Evolutionary conservation across 352 stramenopile genomes (phyloP), one percentile per base, ranked within the genome.

Genomic region (Pythium sukuiense): DNA sequence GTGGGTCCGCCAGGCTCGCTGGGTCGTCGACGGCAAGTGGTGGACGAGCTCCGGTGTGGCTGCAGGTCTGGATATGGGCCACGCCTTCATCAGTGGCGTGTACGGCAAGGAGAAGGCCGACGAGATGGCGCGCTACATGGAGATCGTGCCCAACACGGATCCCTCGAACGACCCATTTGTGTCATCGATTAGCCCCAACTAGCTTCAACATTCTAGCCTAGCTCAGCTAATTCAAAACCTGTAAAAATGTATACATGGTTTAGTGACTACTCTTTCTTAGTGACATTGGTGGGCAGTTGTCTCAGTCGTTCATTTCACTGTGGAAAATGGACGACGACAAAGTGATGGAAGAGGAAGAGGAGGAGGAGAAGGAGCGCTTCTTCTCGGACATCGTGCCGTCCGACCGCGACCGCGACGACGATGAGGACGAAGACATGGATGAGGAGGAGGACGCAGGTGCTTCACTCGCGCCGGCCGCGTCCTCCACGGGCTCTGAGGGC

Each of bases 21-120:
- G 83, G 83, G 71, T 86, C 56, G 73, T 77, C 20, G 79, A 89
- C 45, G 80, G 71, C 54, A 74, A 79, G 53, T 79, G 52, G 55
- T 89, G 78, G 79, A 89, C 80, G 20, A 84, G 74, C 56, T 89
- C 79, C 1, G 83, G 83, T 32, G 66, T 91, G 14, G 77, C 83
- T 11, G 83, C 83, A 1, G 80, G 80, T 0, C 83, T 89, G 50
- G 83, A 92, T 58, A 83, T 92, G 81, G 74, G 72, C 0, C 65
- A 83, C 43, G 81, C 77, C 13, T 88, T 84, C 59, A 61, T 89
- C 16, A 46, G 52, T 11, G 45, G 26, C 3, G 33, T 59, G 6
- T 84, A 77, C 48, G 74, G 76, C 16, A 45, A 72, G 45, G 48
- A 67, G 0, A 55, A 59, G 12, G 77, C 77, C 14, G 59, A 67